These are phyloP conservation scores for Simmondsia chinensis DNA, from an alignment of 148 eudicot species.

Conservation along the genomic window DNA sequence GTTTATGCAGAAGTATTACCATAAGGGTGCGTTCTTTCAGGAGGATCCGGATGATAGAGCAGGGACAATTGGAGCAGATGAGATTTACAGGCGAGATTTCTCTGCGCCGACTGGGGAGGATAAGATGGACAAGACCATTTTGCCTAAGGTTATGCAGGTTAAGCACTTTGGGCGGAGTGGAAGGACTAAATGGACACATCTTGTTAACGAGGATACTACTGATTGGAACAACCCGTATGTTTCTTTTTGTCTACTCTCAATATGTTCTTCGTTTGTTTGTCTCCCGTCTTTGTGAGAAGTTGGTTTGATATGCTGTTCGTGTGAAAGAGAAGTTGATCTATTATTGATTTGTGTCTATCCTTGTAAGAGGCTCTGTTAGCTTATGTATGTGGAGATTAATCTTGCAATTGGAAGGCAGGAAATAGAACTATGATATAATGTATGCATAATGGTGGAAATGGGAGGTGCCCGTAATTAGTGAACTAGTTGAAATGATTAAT, in stretches of 20 bases:
- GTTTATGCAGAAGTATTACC: slow-evolving; percentile 97
- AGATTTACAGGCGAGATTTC: slow-evolving; percentile 58
- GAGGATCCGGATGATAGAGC: slow-evolving; percentile 55
- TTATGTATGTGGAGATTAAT: no score
- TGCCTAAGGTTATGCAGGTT: slow-evolving; percentile 95
- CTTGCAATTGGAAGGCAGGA: no score
- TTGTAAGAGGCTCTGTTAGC: no score
- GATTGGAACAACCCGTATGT: slow-evolving; percentile 87
- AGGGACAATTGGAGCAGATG: slow-evolving; percentile 47
- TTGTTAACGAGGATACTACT: slow-evolving; percentile 83
- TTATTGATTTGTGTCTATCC: no score
- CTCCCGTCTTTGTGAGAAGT: not conserved
- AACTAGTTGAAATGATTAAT: no score
- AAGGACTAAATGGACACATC: slow-evolving; percentile 95
- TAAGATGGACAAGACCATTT: slow-evolving; percentile 72
- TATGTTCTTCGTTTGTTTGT: not conserved
- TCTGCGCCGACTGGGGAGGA: slow-evolving; percentile 91
- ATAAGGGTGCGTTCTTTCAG: slow-evolving; percentile 93
- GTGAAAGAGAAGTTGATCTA: no score
- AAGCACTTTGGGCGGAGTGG: slow-evolving; percentile 97
- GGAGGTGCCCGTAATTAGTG: no score
- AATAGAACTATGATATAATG: no score
- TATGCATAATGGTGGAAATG: no score
- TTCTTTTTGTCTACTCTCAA: not conserved
- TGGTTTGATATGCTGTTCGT: not conserved